A percentile compares a stretch with the other conserved stretches of the same genome.
These are phyloP conservation scores for Pleurotus giganteus DNA, from an alignment of 768 basidiomycete genomes.

Conservation along the genomic window DNA sequence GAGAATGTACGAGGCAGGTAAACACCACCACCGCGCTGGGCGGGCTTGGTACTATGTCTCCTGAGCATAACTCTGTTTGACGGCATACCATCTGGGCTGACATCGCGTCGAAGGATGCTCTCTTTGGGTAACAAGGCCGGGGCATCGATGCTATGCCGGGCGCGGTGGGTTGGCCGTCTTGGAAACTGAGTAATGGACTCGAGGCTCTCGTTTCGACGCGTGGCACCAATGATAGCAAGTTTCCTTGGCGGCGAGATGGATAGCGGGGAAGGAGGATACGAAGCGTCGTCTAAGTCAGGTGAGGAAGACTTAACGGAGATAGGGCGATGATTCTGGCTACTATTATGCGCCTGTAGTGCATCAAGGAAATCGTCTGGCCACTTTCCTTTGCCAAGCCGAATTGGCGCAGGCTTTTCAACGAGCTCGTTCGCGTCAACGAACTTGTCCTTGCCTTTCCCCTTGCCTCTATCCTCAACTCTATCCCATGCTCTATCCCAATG, in stretches of 20 bases:
- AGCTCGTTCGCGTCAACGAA: conserved; percentile 22
- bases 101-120: conserved; percentile 44
- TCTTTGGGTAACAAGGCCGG: conserved; percentile 50
- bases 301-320: conserved; percentile 26
- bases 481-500: conserved; percentile 17
- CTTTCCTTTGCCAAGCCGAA: conserved; percentile 73
- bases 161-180: conserved; percentile 61
- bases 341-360: conserved; percentile 42
- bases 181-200: conserved; percentile 48
- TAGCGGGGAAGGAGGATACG: conserved; percentile 26
- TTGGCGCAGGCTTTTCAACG: conserved; percentile 32
- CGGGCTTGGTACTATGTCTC: conserved; percentile 55
- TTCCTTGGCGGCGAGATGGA: conserved; percentile 52
- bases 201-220: conserved; percentile 42
- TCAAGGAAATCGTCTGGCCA: conserved; percentile 83
- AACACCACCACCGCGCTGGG: conserved; percentile 43
- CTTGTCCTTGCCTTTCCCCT: conserved; percentile 21
- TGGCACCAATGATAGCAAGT: conserved; percentile 48
- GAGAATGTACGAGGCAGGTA: conserved; percentile 39
- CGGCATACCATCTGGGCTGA: conserved; percentile 54
- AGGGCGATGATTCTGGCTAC: conserved; percentile 19
- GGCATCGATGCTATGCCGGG: conserved; percentile 62
- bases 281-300: conserved; percentile 21
- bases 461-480: conserved; percentile 20
- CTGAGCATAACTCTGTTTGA: conserved; percentile 49